Evolutionary conservation across 169 alveolate species (phyloP), one percentile per base, ranked within the genome.

Genomic region (Plasmodium reichenowi): DNA sequence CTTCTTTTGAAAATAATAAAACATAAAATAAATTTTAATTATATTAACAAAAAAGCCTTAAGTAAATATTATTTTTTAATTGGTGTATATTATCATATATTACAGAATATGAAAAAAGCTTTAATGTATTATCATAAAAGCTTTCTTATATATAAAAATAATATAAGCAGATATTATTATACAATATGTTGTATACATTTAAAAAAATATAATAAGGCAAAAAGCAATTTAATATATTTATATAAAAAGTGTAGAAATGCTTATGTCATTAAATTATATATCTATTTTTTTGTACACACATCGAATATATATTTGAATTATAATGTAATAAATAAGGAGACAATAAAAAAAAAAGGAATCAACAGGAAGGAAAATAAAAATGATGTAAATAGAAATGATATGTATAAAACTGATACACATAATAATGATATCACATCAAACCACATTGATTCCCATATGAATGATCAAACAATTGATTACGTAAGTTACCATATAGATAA

Each of bases 31-130:
- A 63, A 71, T 38, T 86, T 86, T 50, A 59, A 47, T 60, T 86
- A 86, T 86, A 15, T 86, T 3, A 59, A 54, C 71, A 86, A 58
- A 48, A 86, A 71, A 47, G 62, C 24, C 15, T 52, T 86, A 24
- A 71, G 88, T 32, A 86, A 58, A 22, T 86, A 86, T 59, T 70
- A 86, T 20, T 86, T 86, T 48, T 47, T 86, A 50, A 86, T 86
- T 29, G 92, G 92, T 15, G 71, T 72, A 56, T 72, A 86, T 72
- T 60, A 71, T 47, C 92, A 86, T 43, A 70, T 86, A 17, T 54
- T 70, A 64, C 24, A 64, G 47, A 86, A 86, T 62, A 71, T 52
- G 38, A 86, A 66, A 66, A 70, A 54, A 56, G 60, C 88, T 1
- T 38, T 72, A 48, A 86, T 71, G 54, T 86, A 86, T 60, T 86